A percentile compares a stretch with the other conserved stretches of the same genome.
Conservation (phyloP, 73 alveolate species). For the Paramecium caudatum region DNA sequence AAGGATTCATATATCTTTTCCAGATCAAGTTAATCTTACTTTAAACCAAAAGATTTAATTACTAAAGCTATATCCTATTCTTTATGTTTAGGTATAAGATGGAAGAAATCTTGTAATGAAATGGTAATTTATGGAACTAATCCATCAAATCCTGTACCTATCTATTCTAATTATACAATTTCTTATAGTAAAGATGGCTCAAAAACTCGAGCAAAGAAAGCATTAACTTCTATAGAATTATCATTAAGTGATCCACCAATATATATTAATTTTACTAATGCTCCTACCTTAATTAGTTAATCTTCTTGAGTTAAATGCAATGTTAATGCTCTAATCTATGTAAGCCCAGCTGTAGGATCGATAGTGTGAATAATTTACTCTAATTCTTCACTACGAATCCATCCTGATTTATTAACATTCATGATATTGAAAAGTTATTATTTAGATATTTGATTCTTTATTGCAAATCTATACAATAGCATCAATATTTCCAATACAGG, state of each 20-base stretch:
- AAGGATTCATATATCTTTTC: slow-evolving; percentile 50
- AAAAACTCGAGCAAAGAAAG: slow-evolving; percentile 21
- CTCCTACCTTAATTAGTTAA: slow-evolving; percentile 16
- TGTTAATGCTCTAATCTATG: slow-evolving; percentile 32
- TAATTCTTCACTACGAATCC: slow-evolving; percentile 58
- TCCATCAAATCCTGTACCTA: slow-evolving; percentile 56
- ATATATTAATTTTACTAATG: slow-evolving; percentile 1
- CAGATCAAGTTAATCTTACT: slow-evolving; percentile 54
- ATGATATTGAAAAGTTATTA: background rate
- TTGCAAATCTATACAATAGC: background rate
- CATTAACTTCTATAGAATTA: slow-evolving; percentile 55
- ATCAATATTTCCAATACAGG: slow-evolving; percentile 23
- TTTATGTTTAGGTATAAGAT: slow-evolving; percentile 48
- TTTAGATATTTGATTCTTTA: background rate
- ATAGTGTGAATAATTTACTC: slow-evolving; percentile 18
- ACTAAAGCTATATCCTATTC: slow-evolving; percentile 59
- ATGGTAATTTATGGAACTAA: slow-evolving; percentile 41
- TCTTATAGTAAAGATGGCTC: background rate
- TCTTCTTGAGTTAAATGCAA: slow-evolving; percentile 4
- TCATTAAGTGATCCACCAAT: slow-evolving; percentile 65
- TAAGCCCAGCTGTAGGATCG: background rate
- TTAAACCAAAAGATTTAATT: slow-evolving; percentile 59
- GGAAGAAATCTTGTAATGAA: slow-evolving; percentile 25
- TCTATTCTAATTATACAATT: slow-evolving; percentile 4
- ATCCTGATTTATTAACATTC: slow-evolving; percentile 55